Percentiles rank a stretch among this genome's conserved stretches.
These are phyloP conservation scores for Capsicum baccatum DNA, from an alignment of 257 asterid species.

Conservation along the genomic window DNA sequence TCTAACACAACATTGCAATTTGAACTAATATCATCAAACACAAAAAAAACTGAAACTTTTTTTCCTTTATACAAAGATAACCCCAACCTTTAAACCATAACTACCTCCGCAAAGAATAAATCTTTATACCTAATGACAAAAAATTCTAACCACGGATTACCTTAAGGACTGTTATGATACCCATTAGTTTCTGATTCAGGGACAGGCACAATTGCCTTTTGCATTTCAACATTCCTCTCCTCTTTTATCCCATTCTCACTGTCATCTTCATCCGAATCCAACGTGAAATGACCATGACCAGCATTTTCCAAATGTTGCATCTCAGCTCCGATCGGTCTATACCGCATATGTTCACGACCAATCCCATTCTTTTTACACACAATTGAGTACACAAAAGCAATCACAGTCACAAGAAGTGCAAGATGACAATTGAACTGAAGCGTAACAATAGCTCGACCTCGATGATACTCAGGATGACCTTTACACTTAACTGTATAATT, in stretches of 20 bases:
- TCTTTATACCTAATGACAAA: conserved; percentile 20
- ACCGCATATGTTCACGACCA: conserved; percentile 48
- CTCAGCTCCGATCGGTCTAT: conserved; percentile 73
- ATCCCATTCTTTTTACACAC: conserved; percentile 62
- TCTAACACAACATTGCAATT: background rate
- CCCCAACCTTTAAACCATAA: conserved; percentile 34
- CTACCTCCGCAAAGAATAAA: conserved; percentile 34
- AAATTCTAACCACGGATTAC: conserved; percentile 31
- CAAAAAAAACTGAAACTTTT: background rate
- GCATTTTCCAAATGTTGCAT: conserved; percentile 47
- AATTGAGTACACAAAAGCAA: conserved; percentile 53
- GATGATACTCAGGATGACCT: conserved; percentile 86
- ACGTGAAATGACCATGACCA: conserved; percentile 55
- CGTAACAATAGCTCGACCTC: conserved; percentile 88
- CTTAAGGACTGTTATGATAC: conserved; percentile 55
- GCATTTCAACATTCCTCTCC: conserved; percentile 62
- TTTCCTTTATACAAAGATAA: conserved; percentile 28
- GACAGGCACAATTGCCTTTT: conserved; percentile 43
- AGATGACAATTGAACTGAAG: conserved; percentile 90
- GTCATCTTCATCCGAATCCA: conserved; percentile 76
- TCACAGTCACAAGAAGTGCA: conserved; percentile 67
- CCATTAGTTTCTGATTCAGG: conserved; percentile 62
- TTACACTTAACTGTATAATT: conserved; percentile 84
- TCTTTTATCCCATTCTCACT: conserved; percentile 58
- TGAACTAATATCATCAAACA: conserved; percentile 26